phyloP scores from a whole-genome alignment of 192 early-diverging fungal genomes.

The Dispira parvispora region DNA sequence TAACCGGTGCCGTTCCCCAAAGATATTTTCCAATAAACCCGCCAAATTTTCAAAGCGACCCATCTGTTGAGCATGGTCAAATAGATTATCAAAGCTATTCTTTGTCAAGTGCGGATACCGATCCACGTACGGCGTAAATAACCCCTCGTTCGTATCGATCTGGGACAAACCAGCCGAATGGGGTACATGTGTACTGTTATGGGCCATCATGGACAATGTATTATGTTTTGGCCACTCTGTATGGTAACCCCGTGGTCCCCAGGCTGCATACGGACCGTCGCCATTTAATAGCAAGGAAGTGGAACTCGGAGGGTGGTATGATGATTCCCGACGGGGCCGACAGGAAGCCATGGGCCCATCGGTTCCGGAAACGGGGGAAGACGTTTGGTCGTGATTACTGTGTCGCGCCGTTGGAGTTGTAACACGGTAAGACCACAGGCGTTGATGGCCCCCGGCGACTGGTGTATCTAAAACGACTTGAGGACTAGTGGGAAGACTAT shows the following conservation, averaged over 20 bases:
- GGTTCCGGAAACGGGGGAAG: neutral
- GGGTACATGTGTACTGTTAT: neutral
- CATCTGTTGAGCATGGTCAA: neutral
- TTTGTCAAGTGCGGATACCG: neutral
- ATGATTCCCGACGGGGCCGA: slow-evolving; percentile 1
- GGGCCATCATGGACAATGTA: neutral
- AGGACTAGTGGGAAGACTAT: neutral
- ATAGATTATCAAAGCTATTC: neutral
- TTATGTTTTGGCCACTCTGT: neutral
- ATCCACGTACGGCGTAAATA: neutral
- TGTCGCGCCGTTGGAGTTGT: too few relatives aligned
- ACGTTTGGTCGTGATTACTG: too few relatives aligned
- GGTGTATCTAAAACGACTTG: too few relatives aligned
- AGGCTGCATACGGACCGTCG: neutral
- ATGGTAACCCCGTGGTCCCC: neutral
- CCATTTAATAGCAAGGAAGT: neutral
- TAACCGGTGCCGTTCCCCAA: neutral
- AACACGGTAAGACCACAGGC: too few relatives aligned
- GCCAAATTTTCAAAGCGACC: slow-evolving; percentile 6
- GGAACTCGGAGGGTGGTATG: neutral
- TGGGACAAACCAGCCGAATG: neutral
- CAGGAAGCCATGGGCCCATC: neutral
- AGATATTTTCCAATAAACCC: neutral
- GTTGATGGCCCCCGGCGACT: too few relatives aligned
- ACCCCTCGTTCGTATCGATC: neutral